Conservation (phyloP, 768 basidiomycete genomes). For the Phaffia tasmanica region DNA sequence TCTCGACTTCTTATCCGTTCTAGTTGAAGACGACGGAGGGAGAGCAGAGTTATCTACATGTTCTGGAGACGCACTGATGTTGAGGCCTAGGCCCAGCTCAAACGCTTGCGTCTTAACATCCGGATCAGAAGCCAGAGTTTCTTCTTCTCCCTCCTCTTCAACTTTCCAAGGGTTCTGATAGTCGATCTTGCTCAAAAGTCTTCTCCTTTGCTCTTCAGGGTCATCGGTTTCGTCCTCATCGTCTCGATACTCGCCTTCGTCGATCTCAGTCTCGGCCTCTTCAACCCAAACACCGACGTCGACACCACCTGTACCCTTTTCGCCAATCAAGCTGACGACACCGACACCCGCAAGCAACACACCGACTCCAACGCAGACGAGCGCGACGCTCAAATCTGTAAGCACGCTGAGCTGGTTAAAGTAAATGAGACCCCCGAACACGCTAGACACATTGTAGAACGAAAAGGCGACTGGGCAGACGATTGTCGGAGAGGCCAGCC, state of each 20-base stretch:
- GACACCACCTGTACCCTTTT: conserved; percentile 47
- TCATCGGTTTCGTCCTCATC: not conserved
- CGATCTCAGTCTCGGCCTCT: conserved; percentile 28
- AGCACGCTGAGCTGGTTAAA: conserved; percentile 63
- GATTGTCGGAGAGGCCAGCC: conserved; percentile 25
- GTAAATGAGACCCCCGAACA: conserved; percentile 60
- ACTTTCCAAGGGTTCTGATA: not conserved
- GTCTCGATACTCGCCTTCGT: not conserved
- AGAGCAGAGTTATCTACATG: conserved; percentile 8
- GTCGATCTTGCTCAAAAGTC: conserved; percentile 2
- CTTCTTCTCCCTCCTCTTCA: not conserved
- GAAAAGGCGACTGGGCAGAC: conserved; percentile 67
- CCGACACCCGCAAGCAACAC: conserved; percentile 77
- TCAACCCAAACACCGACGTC: conserved; percentile 39
- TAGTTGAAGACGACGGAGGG: conserved; percentile 7
- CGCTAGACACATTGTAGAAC: conserved; percentile 86
- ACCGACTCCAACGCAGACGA: conserved; percentile 65
- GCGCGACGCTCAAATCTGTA: conserved; percentile 52
- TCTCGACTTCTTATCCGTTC: conserved; percentile 5
- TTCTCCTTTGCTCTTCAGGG: conserved; percentile 7
- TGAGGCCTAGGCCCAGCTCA: not conserved
- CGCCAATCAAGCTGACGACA: conserved; percentile 54
- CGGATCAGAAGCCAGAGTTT: conserved; percentile 21
- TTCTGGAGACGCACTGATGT: conserved; percentile 12
- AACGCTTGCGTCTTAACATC: not conserved